Conservation (phyloP, 2,329 filamentous ascomycete genomes). For the Orbilia ellipsospora region DNA sequence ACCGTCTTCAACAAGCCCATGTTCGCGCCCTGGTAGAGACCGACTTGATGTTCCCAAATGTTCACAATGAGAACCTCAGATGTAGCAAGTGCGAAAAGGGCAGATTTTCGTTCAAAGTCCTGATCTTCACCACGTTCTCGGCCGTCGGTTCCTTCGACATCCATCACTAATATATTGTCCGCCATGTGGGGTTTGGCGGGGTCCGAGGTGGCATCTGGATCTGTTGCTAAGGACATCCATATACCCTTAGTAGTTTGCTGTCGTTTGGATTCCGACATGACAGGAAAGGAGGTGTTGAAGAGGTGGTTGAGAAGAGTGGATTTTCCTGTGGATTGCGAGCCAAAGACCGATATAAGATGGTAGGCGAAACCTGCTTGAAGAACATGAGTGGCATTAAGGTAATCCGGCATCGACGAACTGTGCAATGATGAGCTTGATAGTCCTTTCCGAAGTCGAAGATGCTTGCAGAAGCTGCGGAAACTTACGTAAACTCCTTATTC, state of each 20-base stretch:
- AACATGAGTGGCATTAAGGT: slow-evolving; percentile 81
- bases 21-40: slow-evolving; percentile 96
- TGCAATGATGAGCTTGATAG: slow-evolving; percentile 10
- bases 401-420: slow-evolving; percentile 81
- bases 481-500: slow-evolving; percentile 96
- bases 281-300: slow-evolving; percentile 94
- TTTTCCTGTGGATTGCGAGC: slow-evolving; percentile 97
- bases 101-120: slow-evolving; percentile 98
- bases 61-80: slow-evolving; percentile 98
- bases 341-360: slow-evolving; percentile 98
- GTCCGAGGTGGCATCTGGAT: slow-evolving; percentile 65
- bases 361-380: slow-evolving; percentile 97
- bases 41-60: slow-evolving; percentile 99
- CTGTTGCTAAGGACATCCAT: slow-evolving; percentile 98
- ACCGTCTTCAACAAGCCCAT: slow-evolving; percentile 99
- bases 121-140: slow-evolving; percentile 97
- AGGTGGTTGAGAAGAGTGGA: slow-evolving; percentile 95
- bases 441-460: slow-evolving; percentile 4
- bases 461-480: slow-evolving; percentile 31
- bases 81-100: slow-evolving; percentile 93
- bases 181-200: slow-evolving; percentile 75
- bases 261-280: slow-evolving; percentile 95
- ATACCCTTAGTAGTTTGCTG: slow-evolving; percentile 99
- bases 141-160: slow-evolving; percentile 97
- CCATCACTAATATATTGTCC: slow-evolving; percentile 98